Percentiles rank a stretch among this genome's conserved stretches.
Conservation (phyloP, 768 basidiomycete genomes). For the Leccinum subgranulosum region DNA sequence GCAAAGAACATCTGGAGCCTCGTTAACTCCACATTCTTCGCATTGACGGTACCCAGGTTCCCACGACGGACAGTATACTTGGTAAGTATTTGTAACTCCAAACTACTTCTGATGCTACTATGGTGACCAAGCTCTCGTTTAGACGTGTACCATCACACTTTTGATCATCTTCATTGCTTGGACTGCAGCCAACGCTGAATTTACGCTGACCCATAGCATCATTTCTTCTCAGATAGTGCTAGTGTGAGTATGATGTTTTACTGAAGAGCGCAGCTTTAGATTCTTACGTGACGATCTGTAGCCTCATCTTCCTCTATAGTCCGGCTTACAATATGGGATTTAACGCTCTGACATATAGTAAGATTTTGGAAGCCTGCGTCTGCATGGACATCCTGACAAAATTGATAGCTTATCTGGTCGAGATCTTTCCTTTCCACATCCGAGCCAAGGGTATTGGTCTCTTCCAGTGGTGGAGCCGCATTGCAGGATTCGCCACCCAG, state of each 20-base stretch:
- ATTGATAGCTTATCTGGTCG: conserved; percentile 55
- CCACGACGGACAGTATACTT: conserved; percentile 16
- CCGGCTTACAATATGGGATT: conserved; percentile 15
- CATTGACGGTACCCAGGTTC: conserved; percentile 10
- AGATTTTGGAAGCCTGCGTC: not conserved
- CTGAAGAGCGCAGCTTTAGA: not conserved
- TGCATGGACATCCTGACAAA: not conserved
- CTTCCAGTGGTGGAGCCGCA: conserved; percentile 56
- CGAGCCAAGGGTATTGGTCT: conserved; percentile 60
- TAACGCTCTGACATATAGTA: conserved; percentile 8
- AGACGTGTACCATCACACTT: conserved; percentile 16
- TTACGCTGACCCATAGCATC: conserved; percentile 10
- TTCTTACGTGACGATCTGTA: not conserved
- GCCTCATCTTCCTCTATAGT: conserved; percentile 20
- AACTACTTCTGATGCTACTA: not conserved
- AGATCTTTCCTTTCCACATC: conserved; percentile 62
- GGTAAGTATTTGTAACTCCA: conserved; percentile 1
- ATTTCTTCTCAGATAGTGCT: conserved; percentile 6
- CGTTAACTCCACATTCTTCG: conserved; percentile 1
- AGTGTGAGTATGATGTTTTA: conserved; percentile 1
- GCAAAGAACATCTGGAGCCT: conserved; percentile 11
- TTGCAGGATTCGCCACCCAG: conserved; percentile 16
- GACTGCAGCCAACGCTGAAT: conserved; percentile 19
- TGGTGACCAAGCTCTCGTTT: not conserved
- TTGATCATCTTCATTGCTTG: conserved; percentile 13